These are phyloP conservation scores for Clitopilus hobsonii DNA, from an alignment of 768 basidiomycete species.

Conservation along the genomic window DNA sequence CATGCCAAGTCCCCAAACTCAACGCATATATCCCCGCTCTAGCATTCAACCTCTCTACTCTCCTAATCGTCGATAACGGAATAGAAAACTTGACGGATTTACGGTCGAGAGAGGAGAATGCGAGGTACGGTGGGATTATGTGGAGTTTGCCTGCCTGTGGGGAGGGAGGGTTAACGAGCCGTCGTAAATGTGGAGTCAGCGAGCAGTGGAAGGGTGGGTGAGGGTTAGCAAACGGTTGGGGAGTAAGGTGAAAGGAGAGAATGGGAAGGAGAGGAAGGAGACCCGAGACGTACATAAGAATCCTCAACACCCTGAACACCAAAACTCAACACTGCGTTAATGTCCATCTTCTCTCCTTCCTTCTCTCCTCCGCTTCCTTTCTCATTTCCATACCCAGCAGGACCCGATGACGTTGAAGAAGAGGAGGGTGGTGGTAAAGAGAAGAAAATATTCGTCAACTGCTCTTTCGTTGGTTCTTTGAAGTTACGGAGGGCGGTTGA, in stretches of 20 bases:
- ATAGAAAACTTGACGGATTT: conserved; percentile 90
- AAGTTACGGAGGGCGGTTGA: conserved; percentile 86
- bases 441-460: conserved; percentile 82
- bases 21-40: conserved; percentile 96
- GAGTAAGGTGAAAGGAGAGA: too few species aligned
- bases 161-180: too few species aligned
- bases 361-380: conserved; percentile 40
- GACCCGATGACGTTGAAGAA: too few species aligned
- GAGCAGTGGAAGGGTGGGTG: too few species aligned
- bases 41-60: conserved; percentile 92
- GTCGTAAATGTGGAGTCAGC: too few species aligned
- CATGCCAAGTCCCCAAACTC: conserved; percentile 90
- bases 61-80: conserved; percentile 85
- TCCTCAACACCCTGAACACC: conserved; percentile 80
- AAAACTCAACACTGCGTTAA: conserved; percentile 83
- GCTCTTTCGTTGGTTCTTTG: conserved; percentile 89
- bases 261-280: too few species aligned
- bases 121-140: conserved; percentile 84
- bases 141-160: conserved; percentile 84
- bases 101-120: conserved; percentile 86
- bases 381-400: too few species aligned
- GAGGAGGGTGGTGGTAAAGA: conserved; percentile 57
- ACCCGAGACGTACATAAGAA: conserved; percentile 83
- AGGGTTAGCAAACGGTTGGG: too few species aligned
- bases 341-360: conserved; percentile 82